Conservation (phyloP, 177 flowering plant species). For the Vitis hybrid region DNA sequence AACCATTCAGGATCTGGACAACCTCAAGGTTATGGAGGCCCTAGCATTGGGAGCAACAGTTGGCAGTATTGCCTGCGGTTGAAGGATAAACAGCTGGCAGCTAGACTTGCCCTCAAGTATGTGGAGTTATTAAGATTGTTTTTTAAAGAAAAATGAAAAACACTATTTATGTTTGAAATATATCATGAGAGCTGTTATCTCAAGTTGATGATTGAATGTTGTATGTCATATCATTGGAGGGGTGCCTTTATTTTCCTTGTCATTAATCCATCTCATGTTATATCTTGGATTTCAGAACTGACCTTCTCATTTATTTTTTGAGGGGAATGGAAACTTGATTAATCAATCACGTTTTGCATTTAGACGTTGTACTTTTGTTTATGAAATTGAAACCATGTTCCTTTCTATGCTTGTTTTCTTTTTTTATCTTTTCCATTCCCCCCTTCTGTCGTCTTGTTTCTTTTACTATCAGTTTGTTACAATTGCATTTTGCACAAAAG, state of each 20-base stretch:
- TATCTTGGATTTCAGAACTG: not conserved
- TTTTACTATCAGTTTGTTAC: not conserved
- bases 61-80: conserved; percentile 94
- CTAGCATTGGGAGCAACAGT: conserved; percentile 66
- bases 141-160: too few relatives aligned
- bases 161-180: too few relatives aligned
- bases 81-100: conserved; percentile 90
- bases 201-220: too few relatives aligned
- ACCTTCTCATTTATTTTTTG: not conserved
- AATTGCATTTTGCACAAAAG: not conserved
- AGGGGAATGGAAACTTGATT: not conserved
- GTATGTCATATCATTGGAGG: not conserved
- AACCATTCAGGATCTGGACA: conserved; percentile 37
- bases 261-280: not conserved
- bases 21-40: conserved; percentile 46
- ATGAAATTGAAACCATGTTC: not conserved
- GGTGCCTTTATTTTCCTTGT: not conserved
- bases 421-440: not conserved
- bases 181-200: too few relatives aligned
- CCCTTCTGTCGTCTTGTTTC: not conserved
- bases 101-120: conserved; percentile 86
- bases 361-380: not conserved
- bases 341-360: not conserved
- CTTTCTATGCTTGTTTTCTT: not conserved
- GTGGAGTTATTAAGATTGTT: conserved; percentile 15